These are phyloP conservation scores for Komagataella pseudopastoris DNA, from an alignment of 805 yeast genomes.

Conservation along the genomic window DNA sequence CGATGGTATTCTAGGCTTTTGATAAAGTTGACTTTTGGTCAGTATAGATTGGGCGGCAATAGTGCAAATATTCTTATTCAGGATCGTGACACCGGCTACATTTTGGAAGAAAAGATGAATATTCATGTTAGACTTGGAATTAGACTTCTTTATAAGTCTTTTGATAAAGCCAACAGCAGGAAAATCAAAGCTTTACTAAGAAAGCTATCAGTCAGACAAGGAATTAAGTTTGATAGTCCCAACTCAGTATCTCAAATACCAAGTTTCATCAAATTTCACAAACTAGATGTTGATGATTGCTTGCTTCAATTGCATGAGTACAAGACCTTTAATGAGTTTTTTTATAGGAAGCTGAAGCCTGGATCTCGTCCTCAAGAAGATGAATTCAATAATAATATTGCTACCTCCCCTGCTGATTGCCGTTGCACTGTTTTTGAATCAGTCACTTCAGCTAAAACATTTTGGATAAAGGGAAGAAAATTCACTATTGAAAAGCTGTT, in stretches of 20 bases:
- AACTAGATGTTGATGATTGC: conserved; percentile 66
- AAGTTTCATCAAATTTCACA: conserved; percentile 72
- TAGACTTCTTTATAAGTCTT: conserved; percentile 66
- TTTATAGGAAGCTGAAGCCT: conserved; percentile 64
- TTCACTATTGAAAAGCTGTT: conserved; percentile 58
- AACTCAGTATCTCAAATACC: conserved; percentile 52
- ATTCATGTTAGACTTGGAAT: conserved; percentile 82
- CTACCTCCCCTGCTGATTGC: conserved; percentile 79
- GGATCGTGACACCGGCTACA: conserved; percentile 77
- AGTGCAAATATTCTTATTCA: conserved; percentile 93
- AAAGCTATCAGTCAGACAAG: conserved; percentile 67
- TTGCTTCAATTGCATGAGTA: conserved; percentile 29
- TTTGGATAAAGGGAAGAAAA: conserved; percentile 85
- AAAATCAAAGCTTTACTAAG: conserved; percentile 48
- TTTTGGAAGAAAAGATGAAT: conserved; percentile 89
- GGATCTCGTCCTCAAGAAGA: conserved; percentile 63
- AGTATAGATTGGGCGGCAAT: conserved; percentile 72
- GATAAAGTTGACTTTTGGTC: conserved; percentile 80
- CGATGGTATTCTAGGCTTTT: conserved; percentile 81
- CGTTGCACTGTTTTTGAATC: conserved; percentile 60
- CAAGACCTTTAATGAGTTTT: conserved; percentile 77
- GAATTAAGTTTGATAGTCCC: conserved; percentile 67
- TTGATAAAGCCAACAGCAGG: conserved; percentile 39
- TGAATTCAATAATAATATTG: conserved; percentile 29
- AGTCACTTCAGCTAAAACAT: conserved; percentile 44